phyloP scores from a whole-genome alignment of 2,329 filamentous ascomycete genomes.

The Onygenales sp. region DNA sequence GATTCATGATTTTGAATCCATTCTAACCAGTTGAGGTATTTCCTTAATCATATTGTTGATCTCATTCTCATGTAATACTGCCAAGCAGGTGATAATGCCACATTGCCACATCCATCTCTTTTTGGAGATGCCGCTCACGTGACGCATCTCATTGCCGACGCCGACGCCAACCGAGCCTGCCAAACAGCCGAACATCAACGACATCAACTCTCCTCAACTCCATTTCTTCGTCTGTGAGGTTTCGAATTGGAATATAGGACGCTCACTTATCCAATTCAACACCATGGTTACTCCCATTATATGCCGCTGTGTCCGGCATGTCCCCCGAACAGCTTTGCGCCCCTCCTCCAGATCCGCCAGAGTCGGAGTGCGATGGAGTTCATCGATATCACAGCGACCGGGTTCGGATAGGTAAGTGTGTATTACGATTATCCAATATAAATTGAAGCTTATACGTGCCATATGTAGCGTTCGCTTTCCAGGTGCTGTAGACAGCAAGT shows the following conservation, averaged over 20 bases:
- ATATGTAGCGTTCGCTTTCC: conserved; percentile 59
- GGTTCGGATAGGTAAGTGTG: conserved; percentile 49
- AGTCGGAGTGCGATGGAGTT: conserved; percentile 37
- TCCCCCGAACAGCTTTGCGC: conserved; percentile 1
- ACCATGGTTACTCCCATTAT: conserved; percentile 14
- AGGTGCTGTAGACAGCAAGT: conserved; percentile 89
- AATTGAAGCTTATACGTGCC: conserved; percentile 4
- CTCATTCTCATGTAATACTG: background rate
- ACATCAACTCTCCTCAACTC: conserved; percentile 1
- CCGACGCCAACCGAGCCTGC: conserved; percentile 22
- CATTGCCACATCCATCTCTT: background rate
- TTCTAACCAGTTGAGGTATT: too few species aligned
- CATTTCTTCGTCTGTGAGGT: conserved; percentile 1
- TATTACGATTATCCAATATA: background rate
- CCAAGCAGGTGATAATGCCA: background rate
- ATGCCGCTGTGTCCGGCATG: conserved; percentile 8
- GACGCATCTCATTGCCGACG: conserved; percentile 1
- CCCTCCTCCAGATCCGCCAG: conserved; percentile 5
- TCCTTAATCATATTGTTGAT: too few species aligned
- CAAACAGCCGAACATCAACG: conserved; percentile 4
- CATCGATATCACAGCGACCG: conserved; percentile 47
- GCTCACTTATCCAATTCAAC: background rate
- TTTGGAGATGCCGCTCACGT: background rate
- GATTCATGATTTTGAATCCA: too few species aligned
- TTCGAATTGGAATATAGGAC: background rate